phyloP scores from a whole-genome alignment of 768 basidiomycete species.

The Stropharia rugosoannulata region DNA sequence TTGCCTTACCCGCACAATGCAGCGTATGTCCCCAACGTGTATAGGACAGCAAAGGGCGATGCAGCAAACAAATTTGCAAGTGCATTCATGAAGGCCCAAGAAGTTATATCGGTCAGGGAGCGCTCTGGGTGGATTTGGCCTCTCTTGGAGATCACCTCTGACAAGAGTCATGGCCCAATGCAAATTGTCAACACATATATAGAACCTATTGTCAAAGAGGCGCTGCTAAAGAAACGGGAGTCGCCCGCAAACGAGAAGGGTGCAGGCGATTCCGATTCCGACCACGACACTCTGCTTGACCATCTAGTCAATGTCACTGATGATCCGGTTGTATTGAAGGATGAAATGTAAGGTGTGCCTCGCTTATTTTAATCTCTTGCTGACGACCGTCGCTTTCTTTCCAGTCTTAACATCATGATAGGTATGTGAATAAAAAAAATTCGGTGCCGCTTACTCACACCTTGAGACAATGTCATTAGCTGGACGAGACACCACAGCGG shows the following conservation, averaged over 20 bases:
- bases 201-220: constrained; percentile 51
- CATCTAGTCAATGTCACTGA: constrained; percentile 52
- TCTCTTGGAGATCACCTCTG: constrained; percentile 45
- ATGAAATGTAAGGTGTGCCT: constrained; percentile 35
- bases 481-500: constrained; percentile 45
- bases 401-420: constrained; percentile 45
- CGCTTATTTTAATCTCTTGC: neutral
- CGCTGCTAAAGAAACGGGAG: constrained; percentile 39
- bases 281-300: constrained; percentile 53
- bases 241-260: constrained; percentile 24
- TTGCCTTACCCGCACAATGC: constrained; percentile 53
- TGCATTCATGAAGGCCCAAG: constrained; percentile 51
- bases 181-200: constrained; percentile 50
- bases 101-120: constrained; percentile 39
- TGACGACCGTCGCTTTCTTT: neutral
- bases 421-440: constrained; percentile 25
- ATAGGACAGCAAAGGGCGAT: constrained; percentile 23
- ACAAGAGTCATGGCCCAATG: constrained; percentile 48
- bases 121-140: constrained; percentile 54
- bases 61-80: constrained; percentile 42
- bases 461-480: constrained; percentile 20
- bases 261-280: constrained; percentile 24
- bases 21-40: constrained; percentile 19
- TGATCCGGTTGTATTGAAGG: constrained; percentile 40
- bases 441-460: neutral